Conservation (phyloP, 1,284 basidiomycete genomes). For the Pseudozyma hubeiensis region DNA sequence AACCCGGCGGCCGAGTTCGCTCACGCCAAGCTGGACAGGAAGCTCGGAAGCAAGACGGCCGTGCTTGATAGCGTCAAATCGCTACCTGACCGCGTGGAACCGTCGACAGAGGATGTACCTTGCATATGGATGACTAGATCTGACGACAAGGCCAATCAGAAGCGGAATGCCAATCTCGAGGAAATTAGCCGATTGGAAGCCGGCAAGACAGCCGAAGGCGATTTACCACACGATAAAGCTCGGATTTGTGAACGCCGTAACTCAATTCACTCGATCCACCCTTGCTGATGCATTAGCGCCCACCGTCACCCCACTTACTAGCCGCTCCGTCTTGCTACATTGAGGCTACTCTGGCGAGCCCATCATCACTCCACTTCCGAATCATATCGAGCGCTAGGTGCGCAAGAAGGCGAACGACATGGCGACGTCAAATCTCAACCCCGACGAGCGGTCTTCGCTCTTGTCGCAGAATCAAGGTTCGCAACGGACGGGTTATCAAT, state of each 20-base stretch:
- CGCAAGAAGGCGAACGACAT: constrained; percentile 6
- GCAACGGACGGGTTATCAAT: constrained; percentile 9
- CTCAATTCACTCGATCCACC: not conserved
- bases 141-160: constrained; percentile 11
- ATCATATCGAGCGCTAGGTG: too few relatives aligned
- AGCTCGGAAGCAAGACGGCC: too few relatives aligned
- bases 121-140: not conserved
- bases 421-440: constrained; percentile 7
- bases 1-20: too few relatives aligned
- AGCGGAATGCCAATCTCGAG: not conserved
- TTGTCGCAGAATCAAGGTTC: constrained; percentile 11
- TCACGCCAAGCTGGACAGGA: too few relatives aligned
- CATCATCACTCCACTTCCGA: too few relatives aligned
- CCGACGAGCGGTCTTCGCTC: constrained; percentile 30
- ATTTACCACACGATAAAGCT: not conserved
- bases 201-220: too few relatives aligned
- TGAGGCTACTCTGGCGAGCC: too few relatives aligned
- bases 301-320: not conserved
- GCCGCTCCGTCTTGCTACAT: too few relatives aligned
- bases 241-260: not conserved
- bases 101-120: not conserved
- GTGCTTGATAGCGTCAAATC: too few relatives aligned
- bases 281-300: constrained; percentile 2
- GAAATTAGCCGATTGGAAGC: not conserved
- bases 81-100: not conserved